Percentiles rank a stretch among this genome's conserved stretches.
These are phyloP conservation scores for Oryza punctata DNA, from an alignment of 176 grass and related monocot species.

Conservation along the genomic window DNA sequence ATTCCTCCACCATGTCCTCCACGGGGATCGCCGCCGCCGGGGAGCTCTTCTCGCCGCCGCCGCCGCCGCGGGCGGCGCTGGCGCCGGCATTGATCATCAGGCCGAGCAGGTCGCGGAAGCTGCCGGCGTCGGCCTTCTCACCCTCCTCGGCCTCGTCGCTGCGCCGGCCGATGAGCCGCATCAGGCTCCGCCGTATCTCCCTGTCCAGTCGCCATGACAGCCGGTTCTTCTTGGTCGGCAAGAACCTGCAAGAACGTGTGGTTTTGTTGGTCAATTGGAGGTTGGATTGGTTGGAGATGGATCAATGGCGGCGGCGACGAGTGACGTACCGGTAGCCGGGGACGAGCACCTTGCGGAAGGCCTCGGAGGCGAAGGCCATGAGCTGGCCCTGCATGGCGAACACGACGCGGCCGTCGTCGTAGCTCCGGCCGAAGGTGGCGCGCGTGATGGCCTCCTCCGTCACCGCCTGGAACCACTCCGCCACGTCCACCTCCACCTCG, in stretches of 20 bases:
- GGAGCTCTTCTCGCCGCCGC: constrained; percentile 12
- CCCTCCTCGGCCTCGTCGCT: constrained; percentile 40
- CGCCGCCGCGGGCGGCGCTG: too few relatives aligned
- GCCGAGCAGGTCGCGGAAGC: constrained; percentile 66
- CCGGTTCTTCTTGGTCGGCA: constrained; percentile 81
- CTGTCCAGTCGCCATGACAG: constrained; percentile 75
- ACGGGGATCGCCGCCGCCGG: constrained; percentile 40
- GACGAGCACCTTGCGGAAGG: constrained; percentile 88
- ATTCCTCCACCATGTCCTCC: constrained; percentile 89
- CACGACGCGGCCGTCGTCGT: constrained; percentile 68
- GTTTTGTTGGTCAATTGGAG: neutral
- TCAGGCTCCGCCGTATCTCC: constrained; percentile 58
- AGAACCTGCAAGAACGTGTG: constrained; percentile 45
- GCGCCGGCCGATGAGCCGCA: constrained; percentile 60
- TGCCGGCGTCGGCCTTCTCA: neutral
- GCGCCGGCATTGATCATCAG: constrained; percentile 66
- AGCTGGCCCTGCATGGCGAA: constrained; percentile 74
- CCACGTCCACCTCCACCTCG: constrained; percentile 83
- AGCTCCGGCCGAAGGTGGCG: constrained; percentile 70
- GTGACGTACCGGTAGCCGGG: constrained; percentile 70
- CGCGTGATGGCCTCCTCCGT: constrained; percentile 80
- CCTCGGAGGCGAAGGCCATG: constrained; percentile 76
- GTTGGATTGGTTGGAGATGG: neutral
- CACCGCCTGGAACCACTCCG: constrained; percentile 81
- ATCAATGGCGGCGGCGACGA: neutral